Evolutionary conservation across 1,284 basidiomycete species (phyloP).

Genomic region (Pseudozyma sp.): DNA sequence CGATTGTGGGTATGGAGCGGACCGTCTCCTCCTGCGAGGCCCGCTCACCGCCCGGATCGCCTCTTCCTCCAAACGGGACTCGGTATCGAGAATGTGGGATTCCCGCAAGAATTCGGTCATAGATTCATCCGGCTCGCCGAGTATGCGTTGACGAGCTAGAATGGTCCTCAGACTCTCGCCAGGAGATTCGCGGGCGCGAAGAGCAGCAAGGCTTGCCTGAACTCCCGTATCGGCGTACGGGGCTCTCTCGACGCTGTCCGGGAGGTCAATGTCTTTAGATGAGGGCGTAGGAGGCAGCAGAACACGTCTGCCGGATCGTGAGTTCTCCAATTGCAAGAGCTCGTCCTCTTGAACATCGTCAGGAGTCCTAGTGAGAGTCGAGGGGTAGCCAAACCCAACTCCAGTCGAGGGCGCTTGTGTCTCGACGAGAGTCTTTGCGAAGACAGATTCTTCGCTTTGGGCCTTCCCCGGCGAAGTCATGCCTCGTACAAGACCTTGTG

Average conservation of each 20-base stretch:
- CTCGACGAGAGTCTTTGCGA: no score
- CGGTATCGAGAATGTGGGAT: constrained; percentile 5
- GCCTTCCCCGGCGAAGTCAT: background rate
- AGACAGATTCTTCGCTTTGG: background rate
- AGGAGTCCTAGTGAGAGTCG: background rate
- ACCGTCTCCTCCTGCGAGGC: constrained; percentile 25
- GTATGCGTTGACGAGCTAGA: constrained; percentile 35
- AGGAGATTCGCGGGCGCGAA: constrained; percentile 39
- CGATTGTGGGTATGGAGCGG: constrained; percentile 16
- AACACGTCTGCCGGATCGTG: constrained; percentile 10
- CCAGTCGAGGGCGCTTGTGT: no score
- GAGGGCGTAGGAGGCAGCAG: background rate
- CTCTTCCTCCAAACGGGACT: constrained; percentile 1
- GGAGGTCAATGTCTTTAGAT: background rate
- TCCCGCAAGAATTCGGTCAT: constrained; percentile 14
- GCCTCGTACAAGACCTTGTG: constrained; percentile 4
- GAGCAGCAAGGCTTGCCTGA: constrained; percentile 41
- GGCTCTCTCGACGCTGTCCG: constrained; percentile 13
- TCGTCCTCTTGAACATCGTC: constrained; percentile 15
- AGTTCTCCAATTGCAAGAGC: constrained; percentile 15
- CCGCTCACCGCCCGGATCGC: constrained; percentile 15
- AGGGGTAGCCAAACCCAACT: no score
- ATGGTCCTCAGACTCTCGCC: constrained; percentile 36
- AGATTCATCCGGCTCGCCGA: constrained; percentile 27
- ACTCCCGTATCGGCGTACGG: constrained; percentile 44